Conservation (phyloP, 768 basidiomycete species). For the Agaricus subrufescens region DNA sequence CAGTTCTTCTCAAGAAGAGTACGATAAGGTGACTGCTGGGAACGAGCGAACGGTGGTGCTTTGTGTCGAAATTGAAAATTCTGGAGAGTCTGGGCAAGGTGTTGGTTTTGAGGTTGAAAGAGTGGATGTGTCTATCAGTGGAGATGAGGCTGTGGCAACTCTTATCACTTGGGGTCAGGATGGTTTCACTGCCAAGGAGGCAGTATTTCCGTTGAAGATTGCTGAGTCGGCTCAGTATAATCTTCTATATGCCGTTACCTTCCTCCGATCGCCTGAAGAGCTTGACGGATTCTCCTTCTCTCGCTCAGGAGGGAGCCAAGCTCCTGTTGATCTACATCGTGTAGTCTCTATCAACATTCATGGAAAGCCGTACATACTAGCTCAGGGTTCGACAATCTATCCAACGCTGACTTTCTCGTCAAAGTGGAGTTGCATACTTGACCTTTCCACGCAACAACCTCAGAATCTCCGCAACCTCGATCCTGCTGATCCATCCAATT, state of each 20-base stretch:
- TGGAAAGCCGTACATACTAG: slow-evolving; percentile 59
- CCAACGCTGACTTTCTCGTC: slow-evolving; percentile 79
- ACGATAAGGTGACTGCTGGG: slow-evolving; percentile 59
- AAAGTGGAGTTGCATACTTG: slow-evolving; percentile 86
- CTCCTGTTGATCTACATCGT: slow-evolving; percentile 53
- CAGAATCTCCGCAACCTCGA: slow-evolving; percentile 27
- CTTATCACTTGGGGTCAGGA: slow-evolving; percentile 55
- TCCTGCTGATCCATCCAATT: slow-evolving; percentile 24
- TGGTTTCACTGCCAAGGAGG: slow-evolving; percentile 37
- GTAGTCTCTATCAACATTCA: slow-evolving; percentile 77
- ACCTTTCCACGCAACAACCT: slow-evolving; percentile 47
- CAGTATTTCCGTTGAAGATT: slow-evolving; percentile 70
- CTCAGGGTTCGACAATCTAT: slow-evolving; percentile 29
- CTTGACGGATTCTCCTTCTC: slow-evolving; percentile 38
- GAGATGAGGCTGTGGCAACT: slow-evolving; percentile 47
- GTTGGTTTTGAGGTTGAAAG: slow-evolving; percentile 74
- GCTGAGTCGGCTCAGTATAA: slow-evolving; percentile 79
- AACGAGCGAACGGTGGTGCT: slow-evolving; percentile 83
- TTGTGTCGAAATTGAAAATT: slow-evolving; percentile 89
- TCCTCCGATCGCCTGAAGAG: slow-evolving; percentile 62
- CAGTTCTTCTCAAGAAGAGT: slow-evolving; percentile 43
- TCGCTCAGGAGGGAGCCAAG: slow-evolving; percentile 17
- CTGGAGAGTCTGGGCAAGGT: slow-evolving; percentile 53
- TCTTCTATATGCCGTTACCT: slow-evolving; percentile 84
- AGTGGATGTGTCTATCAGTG: slow-evolving; percentile 72